Evolutionary conservation across 495 filamentous ascomycete species (phyloP).

Genomic region (Emericellopsis terricola): DNA sequence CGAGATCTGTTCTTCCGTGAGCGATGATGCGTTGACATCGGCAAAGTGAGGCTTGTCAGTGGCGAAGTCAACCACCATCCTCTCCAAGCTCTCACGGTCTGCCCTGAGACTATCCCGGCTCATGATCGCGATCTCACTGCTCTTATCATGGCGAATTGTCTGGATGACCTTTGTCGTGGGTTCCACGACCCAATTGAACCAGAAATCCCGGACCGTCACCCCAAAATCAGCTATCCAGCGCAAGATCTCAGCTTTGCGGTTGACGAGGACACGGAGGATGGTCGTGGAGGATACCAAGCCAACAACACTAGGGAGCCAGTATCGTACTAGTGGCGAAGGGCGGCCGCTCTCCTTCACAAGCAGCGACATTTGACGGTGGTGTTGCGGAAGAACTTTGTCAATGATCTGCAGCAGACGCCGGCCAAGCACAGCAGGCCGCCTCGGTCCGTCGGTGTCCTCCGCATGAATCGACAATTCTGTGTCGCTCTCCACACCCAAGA

Average conservation of each 20-base stretch:
- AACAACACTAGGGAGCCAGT: conserved; percentile 61
- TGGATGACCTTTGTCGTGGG: conserved; percentile 66
- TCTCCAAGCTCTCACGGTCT: conserved; percentile 78
- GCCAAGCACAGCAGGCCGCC: conserved; percentile 40
- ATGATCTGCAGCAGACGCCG: conserved; percentile 50
- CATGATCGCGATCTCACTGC: conserved; percentile 89
- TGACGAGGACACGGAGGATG: conserved; percentile 54
- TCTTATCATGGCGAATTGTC: conserved; percentile 81
- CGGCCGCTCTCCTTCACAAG: conserved; percentile 45
- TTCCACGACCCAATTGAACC: conserved; percentile 86
- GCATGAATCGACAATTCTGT: conserved; percentile 27
- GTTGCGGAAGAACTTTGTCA: conserved; percentile 35
- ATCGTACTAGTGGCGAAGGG: conserved; percentile 58
- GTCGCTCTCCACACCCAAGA: conserved; percentile 43
- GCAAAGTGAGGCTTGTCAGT: conserved; percentile 47
- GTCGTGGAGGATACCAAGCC: conserved; percentile 65
- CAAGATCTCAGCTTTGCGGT: conserved; percentile 51
- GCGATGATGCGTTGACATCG: conserved; percentile 14
- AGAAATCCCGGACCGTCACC: conserved; percentile 68
- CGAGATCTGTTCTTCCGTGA: conserved; percentile 41
- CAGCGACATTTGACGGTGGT: conserved; percentile 28
- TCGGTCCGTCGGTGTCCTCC: conserved; percentile 11
- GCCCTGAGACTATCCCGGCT: conserved; percentile 75
- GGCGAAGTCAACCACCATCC: conserved; percentile 95
- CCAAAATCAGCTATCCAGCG: conserved; percentile 63